Percentiles rank a stretch among this genome's conserved stretches.
Evolutionary conservation across 2,329 filamentous ascomycete genomes (phyloP).

Genomic region (Fusarium nelsonii): DNA sequence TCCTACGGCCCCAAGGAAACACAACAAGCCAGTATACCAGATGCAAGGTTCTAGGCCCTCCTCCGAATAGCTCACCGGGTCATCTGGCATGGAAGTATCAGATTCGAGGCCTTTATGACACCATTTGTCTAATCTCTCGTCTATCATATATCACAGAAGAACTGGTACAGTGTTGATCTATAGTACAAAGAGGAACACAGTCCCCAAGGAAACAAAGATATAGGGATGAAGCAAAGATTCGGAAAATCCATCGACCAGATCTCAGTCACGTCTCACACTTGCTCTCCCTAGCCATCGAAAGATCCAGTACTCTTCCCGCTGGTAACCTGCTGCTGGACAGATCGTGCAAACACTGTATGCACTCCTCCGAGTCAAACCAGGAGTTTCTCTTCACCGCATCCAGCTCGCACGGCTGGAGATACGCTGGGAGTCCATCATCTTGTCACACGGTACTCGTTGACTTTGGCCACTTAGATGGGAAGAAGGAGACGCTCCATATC

Average conservation of each 20-base stretch:
- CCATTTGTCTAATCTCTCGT: neutral
- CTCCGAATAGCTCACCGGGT: neutral
- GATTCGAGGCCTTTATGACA: neutral
- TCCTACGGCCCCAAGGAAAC: neutral
- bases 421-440: slow-evolving; percentile 6
- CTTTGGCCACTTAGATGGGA: slow-evolving; percentile 23
- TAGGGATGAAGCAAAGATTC: slow-evolving; percentile 9
- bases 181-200: slow-evolving; percentile 20
- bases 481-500: slow-evolving; percentile 12
- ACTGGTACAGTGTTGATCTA: slow-evolving; percentile 2
- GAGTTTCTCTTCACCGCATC: slow-evolving; percentile 39
- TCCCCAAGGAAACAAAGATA: neutral
- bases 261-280: slow-evolving; percentile 23
- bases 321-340: slow-evolving; percentile 14
- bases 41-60: no score
- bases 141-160: neutral
- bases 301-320: slow-evolving; percentile 37
- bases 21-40: neutral
- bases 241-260: slow-evolving; percentile 18
- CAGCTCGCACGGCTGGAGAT: neutral
- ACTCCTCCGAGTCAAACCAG: slow-evolving; percentile 23
- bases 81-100: neutral
- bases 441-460: slow-evolving; percentile 27
- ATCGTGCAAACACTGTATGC: slow-evolving; percentile 33
- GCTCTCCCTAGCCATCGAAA: slow-evolving; percentile 24